Evolutionary conservation across 805 yeast genomes (phyloP).

Genomic region (Sugiyamaella marilandica): DNA sequence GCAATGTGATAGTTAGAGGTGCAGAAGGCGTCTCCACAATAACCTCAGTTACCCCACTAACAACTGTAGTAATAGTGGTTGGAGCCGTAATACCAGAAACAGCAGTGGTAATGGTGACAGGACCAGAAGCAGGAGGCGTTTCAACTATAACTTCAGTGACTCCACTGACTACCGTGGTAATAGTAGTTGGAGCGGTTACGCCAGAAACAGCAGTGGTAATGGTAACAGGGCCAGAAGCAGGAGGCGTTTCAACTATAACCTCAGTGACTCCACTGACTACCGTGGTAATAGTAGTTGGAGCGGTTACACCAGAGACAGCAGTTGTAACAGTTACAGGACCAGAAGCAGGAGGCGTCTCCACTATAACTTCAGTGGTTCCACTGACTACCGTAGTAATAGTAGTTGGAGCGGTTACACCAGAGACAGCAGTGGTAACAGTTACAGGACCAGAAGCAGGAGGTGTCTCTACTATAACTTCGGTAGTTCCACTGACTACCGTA

Average conservation of each 20-base stretch:
- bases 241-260: slow-evolving; percentile 1
- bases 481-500: background rate
- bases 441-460: background rate
- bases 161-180: background rate
- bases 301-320: slow-evolving; percentile 1
- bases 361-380: slow-evolving; percentile 1
- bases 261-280: background rate
- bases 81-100: slow-evolving; percentile 3
- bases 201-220: too few relatives aligned
- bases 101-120: background rate
- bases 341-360: slow-evolving; percentile 5
- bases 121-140: background rate
- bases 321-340: background rate
- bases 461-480: background rate
- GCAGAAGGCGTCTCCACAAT: slow-evolving; percentile 2
- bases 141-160: slow-evolving; percentile 1
- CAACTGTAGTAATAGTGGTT: slow-evolving; percentile 4
- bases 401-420: slow-evolving; percentile 6
- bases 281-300: slow-evolving; percentile 3
- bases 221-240: too few relatives aligned
- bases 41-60: background rate
- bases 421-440: background rate
- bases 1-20: too few relatives aligned
- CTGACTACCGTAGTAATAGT: slow-evolving; percentile 3
- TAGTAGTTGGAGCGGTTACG: slow-evolving; percentile 3